Percentiles rank a stretch among this genome's conserved stretches.
Evolutionary conservation across 139 green algal species (phyloP).

Genomic region (Pseudopediastrum boryanum): DNA sequence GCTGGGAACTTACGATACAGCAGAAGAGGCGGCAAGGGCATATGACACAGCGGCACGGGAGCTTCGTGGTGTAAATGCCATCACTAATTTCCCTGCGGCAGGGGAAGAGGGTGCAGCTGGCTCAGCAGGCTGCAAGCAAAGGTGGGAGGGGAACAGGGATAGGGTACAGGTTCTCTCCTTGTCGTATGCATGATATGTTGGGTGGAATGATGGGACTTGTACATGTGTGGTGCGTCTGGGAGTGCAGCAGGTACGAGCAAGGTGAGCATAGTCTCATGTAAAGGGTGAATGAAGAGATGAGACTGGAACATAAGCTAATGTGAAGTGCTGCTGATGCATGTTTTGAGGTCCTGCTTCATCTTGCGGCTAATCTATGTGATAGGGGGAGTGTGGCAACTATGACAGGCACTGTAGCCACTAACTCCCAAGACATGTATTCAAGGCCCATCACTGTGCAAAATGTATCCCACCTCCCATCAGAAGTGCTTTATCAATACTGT

Average conservation of each 20-base stretch:
- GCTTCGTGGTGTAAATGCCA: conserved; percentile 61
- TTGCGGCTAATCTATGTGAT: neutral
- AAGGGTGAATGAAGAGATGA: neutral
- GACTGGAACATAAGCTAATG: neutral
- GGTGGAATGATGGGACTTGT: neutral
- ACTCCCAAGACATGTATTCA: neutral
- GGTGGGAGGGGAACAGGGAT: neutral
- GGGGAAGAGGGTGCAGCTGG: no score
- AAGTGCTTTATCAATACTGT: no score
- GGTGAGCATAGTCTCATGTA: neutral
- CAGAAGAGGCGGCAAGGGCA: conserved; percentile 73
- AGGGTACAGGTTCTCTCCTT: neutral
- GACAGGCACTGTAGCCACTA: neutral
- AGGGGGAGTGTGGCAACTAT: neutral
- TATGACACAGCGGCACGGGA: conserved; percentile 74
- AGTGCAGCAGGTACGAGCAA: neutral
- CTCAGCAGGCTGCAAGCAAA: conserved; percentile 4
- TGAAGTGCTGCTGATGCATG: neutral
- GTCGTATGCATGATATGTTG: neutral
- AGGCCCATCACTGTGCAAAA: neutral
- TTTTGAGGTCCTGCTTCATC: neutral
- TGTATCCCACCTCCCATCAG: neutral
- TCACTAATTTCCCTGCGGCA: conserved; percentile 66
- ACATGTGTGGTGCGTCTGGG: neutral
- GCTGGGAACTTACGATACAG: conserved; percentile 78